Evolutionary conservation across 441 rosid species (phyloP).

Genomic region (Adansonia grandidieri): DNA sequence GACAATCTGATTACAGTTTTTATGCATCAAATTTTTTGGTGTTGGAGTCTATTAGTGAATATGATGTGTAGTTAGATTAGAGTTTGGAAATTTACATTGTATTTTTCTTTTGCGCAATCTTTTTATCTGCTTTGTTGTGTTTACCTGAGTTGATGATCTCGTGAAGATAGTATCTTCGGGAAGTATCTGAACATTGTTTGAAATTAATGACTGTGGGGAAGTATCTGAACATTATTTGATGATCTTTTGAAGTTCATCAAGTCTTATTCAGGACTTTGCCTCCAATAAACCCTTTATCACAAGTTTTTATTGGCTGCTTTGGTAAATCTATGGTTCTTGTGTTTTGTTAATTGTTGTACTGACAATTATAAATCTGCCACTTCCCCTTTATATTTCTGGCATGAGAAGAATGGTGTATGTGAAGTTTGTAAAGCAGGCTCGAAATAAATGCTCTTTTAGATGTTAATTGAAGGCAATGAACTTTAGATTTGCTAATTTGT

Average conservation of each 20-base stretch:
- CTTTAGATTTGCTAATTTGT: not conserved
- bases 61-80: no score
- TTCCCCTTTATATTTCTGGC: not conserved
- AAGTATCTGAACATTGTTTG: not conserved
- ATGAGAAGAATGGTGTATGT: not conserved
- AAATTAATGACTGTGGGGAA: not conserved
- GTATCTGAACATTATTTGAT: no score
- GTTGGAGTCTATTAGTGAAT: not conserved
- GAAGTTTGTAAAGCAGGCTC: not conserved
- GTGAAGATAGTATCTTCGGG: not conserved
- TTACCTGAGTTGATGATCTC: not conserved
- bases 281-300: not conserved
- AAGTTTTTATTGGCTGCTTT: not conserved
- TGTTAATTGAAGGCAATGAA: not conserved
- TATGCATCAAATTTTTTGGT: not conserved
- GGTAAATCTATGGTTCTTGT: not conserved
- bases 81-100: slow-evolving; percentile 9
- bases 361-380: not conserved
- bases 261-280: not conserved
- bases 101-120: not conserved
- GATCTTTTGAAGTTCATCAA: not conserved
- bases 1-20: not conserved
- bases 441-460: not conserved
- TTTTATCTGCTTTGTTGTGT: slow-evolving; percentile 7
- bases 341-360: not conserved